phyloP scores from a whole-genome alignment of 495 filamentous ascomycete genomes.

The Neurospora sp. region DNA sequence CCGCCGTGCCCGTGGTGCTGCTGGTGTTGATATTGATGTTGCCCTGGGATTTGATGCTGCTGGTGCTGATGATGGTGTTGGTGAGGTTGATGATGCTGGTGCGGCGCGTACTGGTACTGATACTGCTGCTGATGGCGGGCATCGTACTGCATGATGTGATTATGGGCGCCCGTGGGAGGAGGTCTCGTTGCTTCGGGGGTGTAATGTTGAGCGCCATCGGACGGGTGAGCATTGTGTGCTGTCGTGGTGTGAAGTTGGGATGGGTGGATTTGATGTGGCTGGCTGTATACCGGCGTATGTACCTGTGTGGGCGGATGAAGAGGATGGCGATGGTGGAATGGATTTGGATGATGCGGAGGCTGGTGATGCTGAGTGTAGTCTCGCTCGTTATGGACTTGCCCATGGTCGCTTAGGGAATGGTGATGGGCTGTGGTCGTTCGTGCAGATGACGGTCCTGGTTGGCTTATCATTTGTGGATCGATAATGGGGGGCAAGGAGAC shows the following conservation, averaged over 20 bases:
- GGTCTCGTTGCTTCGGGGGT: slow-evolving; percentile 13
- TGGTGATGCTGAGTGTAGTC: slow-evolving; percentile 11
- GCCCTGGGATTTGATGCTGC: background rate
- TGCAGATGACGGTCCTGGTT: slow-evolving; percentile 14
- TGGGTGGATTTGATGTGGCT: slow-evolving; percentile 11
- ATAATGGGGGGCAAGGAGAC: slow-evolving; percentile 20
- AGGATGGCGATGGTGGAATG: slow-evolving; percentile 12
- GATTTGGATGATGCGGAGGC: slow-evolving; percentile 4
- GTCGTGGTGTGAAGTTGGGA: slow-evolving; percentile 16
- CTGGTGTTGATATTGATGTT: slow-evolving; percentile 6
- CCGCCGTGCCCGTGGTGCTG: background rate
- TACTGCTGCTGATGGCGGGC: slow-evolving; percentile 1
- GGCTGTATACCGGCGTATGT: slow-evolving; percentile 6
- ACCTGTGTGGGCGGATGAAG: slow-evolving; percentile 7
- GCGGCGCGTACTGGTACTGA: slow-evolving; percentile 11
- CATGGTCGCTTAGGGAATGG: slow-evolving; percentile 1
- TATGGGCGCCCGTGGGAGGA: slow-evolving; percentile 31
- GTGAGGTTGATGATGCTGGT: slow-evolving; percentile 5
- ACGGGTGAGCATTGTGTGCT: slow-evolving; percentile 29
- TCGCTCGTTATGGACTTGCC: slow-evolving; percentile 8
- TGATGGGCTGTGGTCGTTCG: slow-evolving; percentile 10
- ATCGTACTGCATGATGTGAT: slow-evolving; percentile 22
- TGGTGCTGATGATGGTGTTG: slow-evolving; percentile 8
- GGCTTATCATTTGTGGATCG: slow-evolving; percentile 42
- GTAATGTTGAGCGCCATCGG: slow-evolving; percentile 17